Evolutionary conservation across 768 basidiomycete species (phyloP).

Genomic region (Flagelloscypha sp.): DNA sequence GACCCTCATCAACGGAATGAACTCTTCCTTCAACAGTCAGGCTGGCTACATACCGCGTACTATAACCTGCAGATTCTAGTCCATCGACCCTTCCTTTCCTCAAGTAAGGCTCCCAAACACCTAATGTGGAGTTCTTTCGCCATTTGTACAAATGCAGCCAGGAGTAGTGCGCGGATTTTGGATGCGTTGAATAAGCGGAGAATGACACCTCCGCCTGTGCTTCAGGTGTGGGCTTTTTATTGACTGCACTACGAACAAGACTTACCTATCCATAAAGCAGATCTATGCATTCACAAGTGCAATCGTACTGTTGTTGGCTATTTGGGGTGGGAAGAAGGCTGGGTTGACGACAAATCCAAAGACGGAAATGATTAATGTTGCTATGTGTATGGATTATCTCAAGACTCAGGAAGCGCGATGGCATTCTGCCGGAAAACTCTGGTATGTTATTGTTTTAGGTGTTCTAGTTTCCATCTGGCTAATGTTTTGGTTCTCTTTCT

Average conservation of each 20-base stretch:
- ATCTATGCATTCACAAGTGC: conserved; percentile 30
- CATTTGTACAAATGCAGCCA: conserved; percentile 80
- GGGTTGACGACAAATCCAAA: conserved; percentile 37
- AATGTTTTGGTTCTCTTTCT: neutral
- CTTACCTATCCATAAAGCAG: conserved; percentile 17
- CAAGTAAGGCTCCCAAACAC: conserved; percentile 37
- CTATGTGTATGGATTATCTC: conserved; percentile 50
- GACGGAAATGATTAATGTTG: conserved; percentile 51
- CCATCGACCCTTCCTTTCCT: conserved; percentile 74
- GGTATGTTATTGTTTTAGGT: conserved; percentile 20
- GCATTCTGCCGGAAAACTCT: conserved; percentile 31
- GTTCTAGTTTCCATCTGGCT: neutral
- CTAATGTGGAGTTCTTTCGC: conserved; percentile 54
- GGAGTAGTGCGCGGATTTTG: conserved; percentile 64
- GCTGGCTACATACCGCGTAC: conserved; percentile 38
- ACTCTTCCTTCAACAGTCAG: conserved; percentile 49
- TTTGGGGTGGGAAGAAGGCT: conserved; percentile 52
- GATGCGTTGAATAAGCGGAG: conserved; percentile 48
- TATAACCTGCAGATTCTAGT: conserved; percentile 58
- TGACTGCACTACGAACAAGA: too few relatives aligned
- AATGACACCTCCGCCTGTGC: too few relatives aligned
- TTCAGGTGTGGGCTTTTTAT: too few relatives aligned
- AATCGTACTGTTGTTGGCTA: conserved; percentile 55
- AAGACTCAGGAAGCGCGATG: conserved; percentile 32
- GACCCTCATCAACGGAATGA: conserved; percentile 28